phyloP scores from a whole-genome alignment of 2,329 filamentous ascomycete species.

The Colletotrichum shisoi region DNA sequence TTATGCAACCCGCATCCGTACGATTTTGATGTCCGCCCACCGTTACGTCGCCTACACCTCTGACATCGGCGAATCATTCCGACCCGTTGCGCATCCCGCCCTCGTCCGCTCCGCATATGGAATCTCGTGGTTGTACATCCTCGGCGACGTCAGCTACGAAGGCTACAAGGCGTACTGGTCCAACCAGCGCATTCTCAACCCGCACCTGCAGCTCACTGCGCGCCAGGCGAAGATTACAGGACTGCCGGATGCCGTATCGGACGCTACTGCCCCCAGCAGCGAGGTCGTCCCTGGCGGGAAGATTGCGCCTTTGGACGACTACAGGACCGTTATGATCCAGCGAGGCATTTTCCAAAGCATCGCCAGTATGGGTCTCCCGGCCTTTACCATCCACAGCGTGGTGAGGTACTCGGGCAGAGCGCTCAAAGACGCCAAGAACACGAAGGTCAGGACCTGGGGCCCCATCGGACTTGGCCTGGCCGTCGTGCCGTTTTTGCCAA shows the following conservation, averaged over 20 bases:
- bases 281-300: slow-evolving; percentile 48
- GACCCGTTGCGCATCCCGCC: slow-evolving; percentile 86
- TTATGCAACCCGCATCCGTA: slow-evolving; percentile 85
- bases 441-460: slow-evolving; percentile 79
- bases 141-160: slow-evolving; percentile 90
- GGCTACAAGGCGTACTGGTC: slow-evolving; percentile 93
- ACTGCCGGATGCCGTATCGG: slow-evolving; percentile 43
- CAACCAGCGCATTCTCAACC: slow-evolving; percentile 79
- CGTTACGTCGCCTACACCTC: slow-evolving; percentile 97
- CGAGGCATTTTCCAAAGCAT: slow-evolving; percentile 88
- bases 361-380: slow-evolving; percentile 92
- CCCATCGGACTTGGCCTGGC: slow-evolving; percentile 85
- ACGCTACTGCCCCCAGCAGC: slow-evolving; percentile 30
- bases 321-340: slow-evolving; percentile 88
- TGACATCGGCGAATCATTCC: slow-evolving; percentile 95
- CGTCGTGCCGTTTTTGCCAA: slow-evolving; percentile 83
- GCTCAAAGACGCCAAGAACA: slow-evolving; percentile 83
- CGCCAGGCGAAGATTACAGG: slow-evolving; percentile 60
- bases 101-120: slow-evolving; percentile 85
- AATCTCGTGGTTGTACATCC: slow-evolving; percentile 89
- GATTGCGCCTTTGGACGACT: slow-evolving; percentile 83
- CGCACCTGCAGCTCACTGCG: slow-evolving; percentile 65
- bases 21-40: slow-evolving; percentile 87
- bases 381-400: slow-evolving; percentile 91
- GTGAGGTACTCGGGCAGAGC: slow-evolving; percentile 87